These are phyloP conservation scores for Phytophthora boehmeriae DNA, from an alignment of 352 stramenopile species.

Conservation along the genomic window DNA sequence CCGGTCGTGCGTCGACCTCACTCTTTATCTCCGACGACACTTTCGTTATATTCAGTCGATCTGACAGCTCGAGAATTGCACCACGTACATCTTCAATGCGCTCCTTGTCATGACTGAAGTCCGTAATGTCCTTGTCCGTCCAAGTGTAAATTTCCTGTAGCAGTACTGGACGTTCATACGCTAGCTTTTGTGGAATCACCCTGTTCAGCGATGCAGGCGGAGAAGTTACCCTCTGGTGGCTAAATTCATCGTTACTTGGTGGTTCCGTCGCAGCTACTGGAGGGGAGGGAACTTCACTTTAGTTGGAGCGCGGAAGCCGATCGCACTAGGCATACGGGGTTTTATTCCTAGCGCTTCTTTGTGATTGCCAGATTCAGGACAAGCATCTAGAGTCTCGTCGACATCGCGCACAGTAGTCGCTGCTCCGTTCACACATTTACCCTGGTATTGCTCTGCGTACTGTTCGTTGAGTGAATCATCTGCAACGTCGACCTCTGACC, in stretches of 20 bases:
- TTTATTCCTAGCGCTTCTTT: neutral
- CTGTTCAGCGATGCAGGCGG: neutral
- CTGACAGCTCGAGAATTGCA: constrained; percentile 31
- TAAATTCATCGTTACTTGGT: neutral
- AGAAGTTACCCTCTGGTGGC: neutral
- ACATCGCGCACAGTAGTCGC: neutral
- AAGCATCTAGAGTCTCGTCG: neutral
- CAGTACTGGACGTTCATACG: constrained; percentile 2
- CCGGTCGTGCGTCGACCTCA: constrained; percentile 1
- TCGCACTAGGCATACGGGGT: neutral
- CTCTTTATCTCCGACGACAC: neutral
- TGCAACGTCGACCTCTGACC: neutral
- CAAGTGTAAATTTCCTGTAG: constrained; percentile 48
- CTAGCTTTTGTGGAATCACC: neutral
- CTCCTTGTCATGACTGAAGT: constrained; percentile 47
- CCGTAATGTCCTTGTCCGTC: constrained; percentile 56
- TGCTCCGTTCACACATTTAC: neutral
- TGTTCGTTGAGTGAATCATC: neutral
- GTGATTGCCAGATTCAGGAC: neutral
- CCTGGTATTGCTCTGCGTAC: neutral
- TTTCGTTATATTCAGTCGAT: constrained; percentile 34
- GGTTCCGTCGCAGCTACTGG: neutral
- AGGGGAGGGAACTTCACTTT: neutral
- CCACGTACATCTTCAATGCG: constrained; percentile 49
- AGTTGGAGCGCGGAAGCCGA: neutral